Evolutionary conservation across 1,284 basidiomycete genomes (phyloP).

Genomic region (Thelephora terrestris): DNA sequence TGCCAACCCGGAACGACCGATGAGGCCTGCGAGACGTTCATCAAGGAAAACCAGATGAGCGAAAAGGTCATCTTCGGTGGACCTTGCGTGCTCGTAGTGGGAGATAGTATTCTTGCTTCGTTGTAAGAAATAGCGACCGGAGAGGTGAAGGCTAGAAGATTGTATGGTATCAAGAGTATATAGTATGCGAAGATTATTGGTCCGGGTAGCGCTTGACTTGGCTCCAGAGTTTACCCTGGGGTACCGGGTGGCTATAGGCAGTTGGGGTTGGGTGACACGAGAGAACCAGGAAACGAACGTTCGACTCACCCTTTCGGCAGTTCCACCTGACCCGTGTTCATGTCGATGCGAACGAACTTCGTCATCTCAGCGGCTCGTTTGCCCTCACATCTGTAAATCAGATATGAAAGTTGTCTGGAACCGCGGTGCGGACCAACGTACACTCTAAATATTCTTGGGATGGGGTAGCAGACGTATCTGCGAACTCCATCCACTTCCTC

Average conservation of each 20-base stretch:
- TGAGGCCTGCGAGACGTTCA: conserved; percentile 37
- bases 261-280: conserved; percentile 1
- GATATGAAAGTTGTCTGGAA: conserved; percentile 7
- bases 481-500: conserved; percentile 22
- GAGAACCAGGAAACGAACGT: background rate
- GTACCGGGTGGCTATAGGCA: conserved; percentile 29
- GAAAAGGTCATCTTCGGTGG: conserved; percentile 65
- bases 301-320: conserved; percentile 37
- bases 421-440: conserved; percentile 27
- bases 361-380: conserved; percentile 65
- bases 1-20: conserved; percentile 80
- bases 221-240: conserved; percentile 43
- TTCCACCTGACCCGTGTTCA: conserved; percentile 51
- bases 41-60: conserved; percentile 42
- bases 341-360: conserved; percentile 41
- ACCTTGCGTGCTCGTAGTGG: conserved; percentile 24
- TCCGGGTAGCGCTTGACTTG: conserved; percentile 9
- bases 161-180: background rate
- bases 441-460: conserved; percentile 65
- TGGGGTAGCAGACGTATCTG: conserved; percentile 51
- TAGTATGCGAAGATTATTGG: conserved; percentile 6
- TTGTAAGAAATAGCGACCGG: conserved; percentile 9
- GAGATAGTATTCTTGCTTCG: conserved; percentile 40
- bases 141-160: background rate
- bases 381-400: conserved; percentile 43